Conservation (phyloP, 2,329 filamentous ascomycete genomes). For the Lithohypha guttulata region DNA sequence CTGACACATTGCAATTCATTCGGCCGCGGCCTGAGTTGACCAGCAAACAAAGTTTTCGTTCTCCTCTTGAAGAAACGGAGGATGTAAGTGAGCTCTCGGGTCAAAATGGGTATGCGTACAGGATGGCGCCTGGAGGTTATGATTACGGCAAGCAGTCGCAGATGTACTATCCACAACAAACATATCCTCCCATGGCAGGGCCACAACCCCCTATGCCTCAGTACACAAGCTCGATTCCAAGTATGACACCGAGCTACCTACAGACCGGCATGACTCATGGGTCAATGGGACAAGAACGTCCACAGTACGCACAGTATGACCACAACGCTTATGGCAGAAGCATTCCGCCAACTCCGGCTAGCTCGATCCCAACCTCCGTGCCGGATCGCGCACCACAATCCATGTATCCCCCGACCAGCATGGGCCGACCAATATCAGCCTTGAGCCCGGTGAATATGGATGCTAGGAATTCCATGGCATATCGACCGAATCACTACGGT, state of each 20-base stretch:
- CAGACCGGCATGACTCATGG: constrained; percentile 14
- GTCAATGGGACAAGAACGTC: constrained; percentile 16
- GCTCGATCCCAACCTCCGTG: constrained; percentile 17
- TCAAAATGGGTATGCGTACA: constrained; percentile 32
- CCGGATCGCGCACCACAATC: constrained; percentile 15
- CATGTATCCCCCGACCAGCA: constrained; percentile 22
- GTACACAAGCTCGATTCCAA: constrained; percentile 17
- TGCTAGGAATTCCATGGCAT: constrained; percentile 14
- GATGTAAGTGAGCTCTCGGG: constrained; percentile 32
- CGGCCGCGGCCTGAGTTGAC: constrained; percentile 49
- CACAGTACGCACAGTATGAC: constrained; percentile 20
- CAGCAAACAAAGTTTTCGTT: constrained; percentile 55
- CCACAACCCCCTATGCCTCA: constrained; percentile 14
- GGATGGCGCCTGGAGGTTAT: constrained; percentile 24
- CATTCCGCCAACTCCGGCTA: constrained; percentile 17
- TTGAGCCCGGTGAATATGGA: constrained; percentile 21
- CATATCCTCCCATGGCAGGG: constrained; percentile 16
- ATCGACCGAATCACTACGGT: constrained; percentile 15
- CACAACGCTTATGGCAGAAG: constrained; percentile 17
- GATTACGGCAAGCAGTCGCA: constrained; percentile 7
- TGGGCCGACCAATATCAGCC: constrained; percentile 19
- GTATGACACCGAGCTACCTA: constrained; percentile 17
- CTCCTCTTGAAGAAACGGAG: constrained; percentile 53
- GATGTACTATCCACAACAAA: constrained; percentile 16
- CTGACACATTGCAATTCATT: constrained; percentile 41